Evolutionary conservation across 1,139 yeast genomes (phyloP).

Genomic region (Kazachstania sp.): DNA sequence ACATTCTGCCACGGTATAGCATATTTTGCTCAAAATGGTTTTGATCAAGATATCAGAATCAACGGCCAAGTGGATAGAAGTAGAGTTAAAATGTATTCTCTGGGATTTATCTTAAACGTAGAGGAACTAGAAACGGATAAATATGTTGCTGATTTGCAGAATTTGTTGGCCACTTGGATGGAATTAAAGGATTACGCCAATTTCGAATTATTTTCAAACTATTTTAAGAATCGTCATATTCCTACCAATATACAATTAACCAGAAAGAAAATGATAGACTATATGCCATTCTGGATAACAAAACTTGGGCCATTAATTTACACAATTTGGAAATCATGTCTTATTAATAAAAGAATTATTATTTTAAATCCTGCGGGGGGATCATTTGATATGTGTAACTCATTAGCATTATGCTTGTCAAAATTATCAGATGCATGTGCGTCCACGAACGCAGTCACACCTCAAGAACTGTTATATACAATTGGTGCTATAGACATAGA

Average conservation of each 20-base stretch:
- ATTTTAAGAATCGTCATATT: constrained; percentile 18
- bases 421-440: constrained; percentile 33
- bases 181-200: constrained; percentile 12
- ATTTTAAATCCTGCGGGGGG: constrained; percentile 41
- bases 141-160: constrained; percentile 44
- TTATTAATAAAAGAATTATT: constrained; percentile 54
- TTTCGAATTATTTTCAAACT: constrained; percentile 27
- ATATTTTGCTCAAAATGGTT: constrained; percentile 39
- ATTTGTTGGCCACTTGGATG: constrained; percentile 34
- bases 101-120: constrained; percentile 45
- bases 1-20: constrained; percentile 38
- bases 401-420: constrained; percentile 42
- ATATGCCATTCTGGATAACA: constrained; percentile 22
- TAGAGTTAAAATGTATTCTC: constrained; percentile 54
- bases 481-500: constrained; percentile 41
- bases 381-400: constrained; percentile 37
- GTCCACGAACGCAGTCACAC: constrained; percentile 10
- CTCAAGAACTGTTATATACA: constrained; percentile 49
- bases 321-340: constrained; percentile 58
- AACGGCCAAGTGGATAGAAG: constrained; percentile 36
- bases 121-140: constrained; percentile 43
- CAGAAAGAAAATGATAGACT: constrained; percentile 19
- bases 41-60: constrained; percentile 14
- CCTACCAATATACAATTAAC: not conserved
- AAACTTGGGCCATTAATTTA: constrained; percentile 66